Percentiles rank a stretch among this genome's conserved stretches.
Evolutionary conservation across 257 asterid species (phyloP).

Genomic region (Parsonsia alboflavescens): DNA sequence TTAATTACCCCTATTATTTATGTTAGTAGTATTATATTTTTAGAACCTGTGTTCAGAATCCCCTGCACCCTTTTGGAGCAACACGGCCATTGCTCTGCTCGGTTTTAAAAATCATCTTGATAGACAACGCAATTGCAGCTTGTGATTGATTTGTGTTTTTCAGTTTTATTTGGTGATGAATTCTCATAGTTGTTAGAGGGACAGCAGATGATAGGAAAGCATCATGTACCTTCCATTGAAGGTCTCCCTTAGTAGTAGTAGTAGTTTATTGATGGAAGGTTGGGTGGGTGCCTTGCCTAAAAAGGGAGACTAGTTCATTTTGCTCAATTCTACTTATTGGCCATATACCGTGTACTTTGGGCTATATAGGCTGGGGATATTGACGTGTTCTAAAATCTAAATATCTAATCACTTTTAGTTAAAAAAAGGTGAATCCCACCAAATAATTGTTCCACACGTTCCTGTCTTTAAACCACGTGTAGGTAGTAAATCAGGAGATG

Average conservation of each 20-base stretch:
- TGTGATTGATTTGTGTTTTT: not conserved
- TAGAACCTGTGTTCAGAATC: slow-evolving; percentile 1
- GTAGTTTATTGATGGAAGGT: not conserved
- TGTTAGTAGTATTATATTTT: not conserved
- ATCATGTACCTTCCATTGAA: not conserved
- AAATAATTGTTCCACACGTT: too few species aligned
- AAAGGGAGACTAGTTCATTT: not conserved
- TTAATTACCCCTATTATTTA: not conserved
- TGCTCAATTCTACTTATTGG: not conserved
- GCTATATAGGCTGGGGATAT: too few species aligned
- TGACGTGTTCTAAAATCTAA: too few species aligned
- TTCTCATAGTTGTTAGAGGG: not conserved
- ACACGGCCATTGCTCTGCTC: not conserved
- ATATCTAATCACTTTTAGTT: too few species aligned
- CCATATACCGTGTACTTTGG: too few species aligned
- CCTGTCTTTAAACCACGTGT: too few species aligned
- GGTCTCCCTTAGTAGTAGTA: not conserved
- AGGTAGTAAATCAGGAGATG: too few species aligned
- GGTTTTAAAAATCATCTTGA: not conserved
- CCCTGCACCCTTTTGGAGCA: not conserved
- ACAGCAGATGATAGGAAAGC: not conserved
- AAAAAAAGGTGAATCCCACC: too few species aligned
- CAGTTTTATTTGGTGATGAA: not conserved
- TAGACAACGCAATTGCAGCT: not conserved
- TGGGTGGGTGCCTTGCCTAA: not conserved